These are phyloP conservation scores for Pseudohalonectria lignicola DNA, from an alignment of 2,329 filamentous ascomycete species.

Conservation along the genomic window DNA sequence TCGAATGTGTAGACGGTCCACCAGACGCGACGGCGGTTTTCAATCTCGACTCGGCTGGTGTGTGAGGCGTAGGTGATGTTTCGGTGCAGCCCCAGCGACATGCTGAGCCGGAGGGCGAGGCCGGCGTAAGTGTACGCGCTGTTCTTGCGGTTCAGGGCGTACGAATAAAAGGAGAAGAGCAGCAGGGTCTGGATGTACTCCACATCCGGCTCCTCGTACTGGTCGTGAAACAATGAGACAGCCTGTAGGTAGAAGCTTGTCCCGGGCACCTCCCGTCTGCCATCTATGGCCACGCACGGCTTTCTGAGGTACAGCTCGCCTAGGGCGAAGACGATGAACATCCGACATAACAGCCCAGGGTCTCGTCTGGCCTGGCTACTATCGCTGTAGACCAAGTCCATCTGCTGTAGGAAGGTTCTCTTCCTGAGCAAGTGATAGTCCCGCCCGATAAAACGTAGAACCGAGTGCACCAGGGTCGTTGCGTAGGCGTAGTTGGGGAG, in stretches of 20 bases:
- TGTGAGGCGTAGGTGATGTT: slow-evolving; percentile 21
- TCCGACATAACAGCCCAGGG: no score
- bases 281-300: slow-evolving; percentile 1
- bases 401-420: no score
- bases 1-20: no score
- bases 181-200: slow-evolving; percentile 24
- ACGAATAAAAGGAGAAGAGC: slow-evolving; percentile 25
- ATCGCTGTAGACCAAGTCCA: no score
- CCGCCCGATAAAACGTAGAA: no score
- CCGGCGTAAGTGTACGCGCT: slow-evolving; percentile 24
- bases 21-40: no score
- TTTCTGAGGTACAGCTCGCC: no score
- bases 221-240: slow-evolving; percentile 19
- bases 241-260: slow-evolving; percentile 22
- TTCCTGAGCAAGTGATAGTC: no score
- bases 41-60: slow-evolving; percentile 13
- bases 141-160: slow-evolving; percentile 24
- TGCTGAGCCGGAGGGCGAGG: slow-evolving; percentile 22
- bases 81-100: slow-evolving; percentile 24
- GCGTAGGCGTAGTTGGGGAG: no score
- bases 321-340: no score
- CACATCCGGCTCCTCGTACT: slow-evolving; percentile 22
- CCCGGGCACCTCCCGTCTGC: slow-evolving; percentile 20
- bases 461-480: no score
- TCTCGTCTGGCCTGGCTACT: no score